Base-by-base conservation (phyloP, 495 filamentous ascomycete species). In the Pyrenula massariospora region DNA sequence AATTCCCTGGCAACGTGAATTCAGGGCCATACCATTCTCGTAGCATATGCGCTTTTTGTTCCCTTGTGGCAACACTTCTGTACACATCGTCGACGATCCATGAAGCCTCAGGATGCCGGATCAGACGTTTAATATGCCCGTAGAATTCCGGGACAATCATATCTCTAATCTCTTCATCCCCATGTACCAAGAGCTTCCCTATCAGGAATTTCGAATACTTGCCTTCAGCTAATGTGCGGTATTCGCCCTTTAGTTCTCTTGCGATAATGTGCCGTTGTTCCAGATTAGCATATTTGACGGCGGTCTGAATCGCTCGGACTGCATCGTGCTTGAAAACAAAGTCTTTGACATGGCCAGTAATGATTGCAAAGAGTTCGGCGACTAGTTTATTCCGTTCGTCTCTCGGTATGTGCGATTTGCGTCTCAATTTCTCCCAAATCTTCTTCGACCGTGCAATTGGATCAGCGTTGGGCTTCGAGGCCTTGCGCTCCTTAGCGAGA, bases 271-370 rank as follows among this genome's bases (percentile, higher is more conserved):
- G 87, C 58, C 88, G 80, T 68, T 95, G 91, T 57, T 84, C 81
- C 22, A 81, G 74, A 57, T 86, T 95, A 36, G 89, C 88, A 68
- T 97, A 97, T 70, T 97, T 99, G 69, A 99, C 78, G 24, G 91
- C 92, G 8, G 90, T 95, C 74, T 99, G 94, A 24, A 99, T 83
- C 50, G 95, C 88, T 54, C 94, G 80, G 22, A 95, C 93, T 10
- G 91, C 88, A 64, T 99, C 94, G 68, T 99, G 94, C 76, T 97
- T 99, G 74, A 99, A 87, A 22, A 96, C 92, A 59, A 96, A 95
- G 52, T 96, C 94, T 65, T 89, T 89, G 62, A 97, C 84, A 19
- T 84, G 79, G 21, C 90, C 91, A 3, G 86, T 94, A 63, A 96
- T 86, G 61, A 97, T 91, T 53, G 83, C 81, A 67, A 91, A 96